phyloP scores from a whole-genome alignment of 306 rosid species.

The Sesbania bispinosa region DNA sequence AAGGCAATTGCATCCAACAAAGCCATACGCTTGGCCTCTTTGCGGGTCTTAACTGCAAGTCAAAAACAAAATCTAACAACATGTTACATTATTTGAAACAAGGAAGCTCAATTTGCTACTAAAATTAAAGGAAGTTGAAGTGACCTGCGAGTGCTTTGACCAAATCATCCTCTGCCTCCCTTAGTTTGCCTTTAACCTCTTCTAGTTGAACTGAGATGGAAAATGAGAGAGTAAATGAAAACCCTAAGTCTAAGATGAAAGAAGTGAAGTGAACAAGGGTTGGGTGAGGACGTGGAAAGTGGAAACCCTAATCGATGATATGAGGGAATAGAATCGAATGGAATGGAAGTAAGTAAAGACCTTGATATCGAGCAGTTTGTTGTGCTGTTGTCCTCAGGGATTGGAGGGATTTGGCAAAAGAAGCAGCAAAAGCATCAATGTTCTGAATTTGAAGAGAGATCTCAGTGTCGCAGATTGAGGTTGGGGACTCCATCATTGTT shows the following conservation, averaged over 20 bases:
- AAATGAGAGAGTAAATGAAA: background rate
- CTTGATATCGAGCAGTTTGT: slow-evolving; percentile 49
- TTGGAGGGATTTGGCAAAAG: slow-evolving; percentile 39
- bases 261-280: background rate
- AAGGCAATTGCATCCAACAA: slow-evolving; percentile 60
- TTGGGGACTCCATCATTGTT: slow-evolving; percentile 42
- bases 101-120: background rate
- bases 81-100: background rate
- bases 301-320: slow-evolving; percentile 41
- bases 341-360: slow-evolving; percentile 19
- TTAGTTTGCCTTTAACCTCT: slow-evolving; percentile 52
- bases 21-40: slow-evolving; percentile 74
- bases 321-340: background rate
- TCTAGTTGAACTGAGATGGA: slow-evolving; percentile 40
- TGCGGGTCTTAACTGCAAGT: slow-evolving; percentile 66
- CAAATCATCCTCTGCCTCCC: slow-evolving; percentile 78
- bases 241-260: slow-evolving; percentile 12
- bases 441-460: slow-evolving; percentile 37
- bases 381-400: slow-evolving; percentile 33
- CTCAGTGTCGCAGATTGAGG: slow-evolving; percentile 41
- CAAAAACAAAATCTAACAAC: background rate
- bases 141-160: slow-evolving; percentile 79
- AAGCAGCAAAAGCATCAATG: slow-evolving; percentile 34
- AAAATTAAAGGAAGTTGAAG: background rate
- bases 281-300: too few relatives aligned